Conservation (phyloP, 2,329 filamentous ascomycete genomes). For the Diplocarpon mali region DNA sequence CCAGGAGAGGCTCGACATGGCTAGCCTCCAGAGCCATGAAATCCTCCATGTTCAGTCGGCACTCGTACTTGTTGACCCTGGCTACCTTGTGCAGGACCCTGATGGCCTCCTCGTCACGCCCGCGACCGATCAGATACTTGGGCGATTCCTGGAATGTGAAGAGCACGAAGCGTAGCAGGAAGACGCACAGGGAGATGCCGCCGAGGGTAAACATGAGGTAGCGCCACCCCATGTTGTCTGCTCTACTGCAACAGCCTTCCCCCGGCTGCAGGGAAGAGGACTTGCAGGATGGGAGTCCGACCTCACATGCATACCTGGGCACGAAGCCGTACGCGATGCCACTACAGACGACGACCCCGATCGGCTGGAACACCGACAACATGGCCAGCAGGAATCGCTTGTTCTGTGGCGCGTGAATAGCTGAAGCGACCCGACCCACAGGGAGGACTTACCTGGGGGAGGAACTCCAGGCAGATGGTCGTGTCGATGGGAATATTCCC, state of each 20-base stretch:
- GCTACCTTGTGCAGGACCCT: slow-evolving; percentile 43
- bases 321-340: slow-evolving; percentile 20
- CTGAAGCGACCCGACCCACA: not conserved
- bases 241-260: slow-evolving; percentile 25
- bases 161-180: slow-evolving; percentile 40
- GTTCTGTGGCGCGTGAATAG: slow-evolving; percentile 8
- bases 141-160: slow-evolving; percentile 48
- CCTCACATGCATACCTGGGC: slow-evolving; percentile 14
- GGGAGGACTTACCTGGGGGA: slow-evolving; percentile 13
- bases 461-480: slow-evolving; percentile 22
- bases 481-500: slow-evolving; percentile 24
- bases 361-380: slow-evolving; percentile 20
- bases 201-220: slow-evolving; percentile 46
- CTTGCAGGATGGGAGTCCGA: slow-evolving; percentile 2
- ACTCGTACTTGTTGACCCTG: slow-evolving; percentile 31
- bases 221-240: slow-evolving; percentile 47
- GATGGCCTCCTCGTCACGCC: slow-evolving; percentile 40
- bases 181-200: slow-evolving; percentile 42
- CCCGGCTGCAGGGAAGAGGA: slow-evolving; percentile 8
- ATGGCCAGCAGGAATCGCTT: slow-evolving; percentile 20
- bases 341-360: slow-evolving; percentile 19
- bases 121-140: slow-evolving; percentile 46
- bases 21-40: slow-evolving; percentile 4
- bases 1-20: slow-evolving; percentile 1
- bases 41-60: slow-evolving; percentile 1